A percentile compares a stretch with the other conserved stretches of the same genome.
phyloP scores from a whole-genome alignment of 2,329 filamentous ascomycete species.

The Curvularia verruculosa region DNA sequence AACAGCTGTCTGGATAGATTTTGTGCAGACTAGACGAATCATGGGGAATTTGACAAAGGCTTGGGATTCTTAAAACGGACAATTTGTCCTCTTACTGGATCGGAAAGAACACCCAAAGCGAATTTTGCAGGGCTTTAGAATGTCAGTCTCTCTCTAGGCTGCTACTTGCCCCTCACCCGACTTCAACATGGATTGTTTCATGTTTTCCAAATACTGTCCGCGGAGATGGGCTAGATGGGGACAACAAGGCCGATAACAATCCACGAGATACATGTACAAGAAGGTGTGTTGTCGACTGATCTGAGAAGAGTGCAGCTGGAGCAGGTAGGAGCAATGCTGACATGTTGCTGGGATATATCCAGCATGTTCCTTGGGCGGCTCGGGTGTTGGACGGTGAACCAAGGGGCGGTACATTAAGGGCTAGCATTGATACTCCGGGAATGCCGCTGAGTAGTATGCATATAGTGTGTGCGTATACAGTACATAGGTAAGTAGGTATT shows the following conservation, averaged over 20 bases:
- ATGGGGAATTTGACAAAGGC: neutral
- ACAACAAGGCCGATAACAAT: slow-evolving; percentile 4
- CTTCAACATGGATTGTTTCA: slow-evolving; percentile 5
- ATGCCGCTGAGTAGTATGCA: neutral
- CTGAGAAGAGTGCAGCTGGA: neutral
- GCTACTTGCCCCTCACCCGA: slow-evolving; percentile 6
- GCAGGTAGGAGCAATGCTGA: slow-evolving; percentile 3
- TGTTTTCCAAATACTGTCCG: slow-evolving; percentile 3
- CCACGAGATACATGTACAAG: slow-evolving; percentile 4
- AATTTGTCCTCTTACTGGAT: neutral
- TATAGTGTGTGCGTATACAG: too few species aligned
- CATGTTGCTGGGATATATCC: neutral
- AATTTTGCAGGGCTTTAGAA: slow-evolving; percentile 6
- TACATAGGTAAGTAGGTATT: too few species aligned
- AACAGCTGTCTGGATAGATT: neutral
- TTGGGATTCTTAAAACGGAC: neutral
- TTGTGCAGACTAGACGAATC: neutral
- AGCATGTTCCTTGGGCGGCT: neutral
- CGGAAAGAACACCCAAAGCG: neutral
- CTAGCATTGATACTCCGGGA: too few species aligned
- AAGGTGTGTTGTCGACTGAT: neutral
- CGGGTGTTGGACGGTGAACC: slow-evolving; percentile 1
- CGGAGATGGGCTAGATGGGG: slow-evolving; percentile 9
- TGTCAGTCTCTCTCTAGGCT: slow-evolving; percentile 2
- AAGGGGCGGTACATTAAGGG: neutral